Conservation (phyloP, 768 basidiomycete genomes). For the Lactarius tabidus region DNA sequence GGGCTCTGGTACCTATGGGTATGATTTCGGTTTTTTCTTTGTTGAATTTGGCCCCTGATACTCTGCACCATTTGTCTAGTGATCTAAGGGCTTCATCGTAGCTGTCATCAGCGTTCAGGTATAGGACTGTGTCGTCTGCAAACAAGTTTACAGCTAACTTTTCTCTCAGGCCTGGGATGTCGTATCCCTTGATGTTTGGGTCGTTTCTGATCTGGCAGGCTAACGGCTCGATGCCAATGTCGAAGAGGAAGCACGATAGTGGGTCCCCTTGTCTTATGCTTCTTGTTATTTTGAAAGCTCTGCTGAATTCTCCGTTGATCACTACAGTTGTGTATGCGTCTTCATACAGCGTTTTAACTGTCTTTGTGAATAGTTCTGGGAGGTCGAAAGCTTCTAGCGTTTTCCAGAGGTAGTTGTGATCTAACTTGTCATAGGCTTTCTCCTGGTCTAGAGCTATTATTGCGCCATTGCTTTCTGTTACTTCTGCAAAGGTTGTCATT, state of each 20-base stretch:
- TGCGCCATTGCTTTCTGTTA: not conserved
- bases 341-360: not conserved
- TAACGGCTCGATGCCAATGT: conserved; percentile 3
- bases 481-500: conserved; percentile 7
- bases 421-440: not conserved
- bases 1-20: conserved; percentile 31
- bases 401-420: conserved; percentile 9
- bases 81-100: conserved; percentile 30
- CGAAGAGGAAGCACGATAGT: not conserved
- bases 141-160: not conserved
- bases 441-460: not conserved
- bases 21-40: conserved; percentile 38
- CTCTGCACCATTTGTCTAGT: conserved; percentile 39
- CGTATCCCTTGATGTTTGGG: not conserved
- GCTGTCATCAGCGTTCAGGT: conserved; percentile 32
- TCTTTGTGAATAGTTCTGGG: not conserved
- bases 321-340: not conserved
- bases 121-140: conserved; percentile 13
- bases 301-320: not conserved
- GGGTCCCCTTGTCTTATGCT: conserved; percentile 13
- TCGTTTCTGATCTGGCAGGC: not conserved
- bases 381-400: not conserved
- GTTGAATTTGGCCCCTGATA: conserved; percentile 42
- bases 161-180: not conserved
- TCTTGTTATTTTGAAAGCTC: not conserved